Base-by-base conservation (phyloP, 371 early-diverging fungal species). In the Mortierella sp. region DNA sequence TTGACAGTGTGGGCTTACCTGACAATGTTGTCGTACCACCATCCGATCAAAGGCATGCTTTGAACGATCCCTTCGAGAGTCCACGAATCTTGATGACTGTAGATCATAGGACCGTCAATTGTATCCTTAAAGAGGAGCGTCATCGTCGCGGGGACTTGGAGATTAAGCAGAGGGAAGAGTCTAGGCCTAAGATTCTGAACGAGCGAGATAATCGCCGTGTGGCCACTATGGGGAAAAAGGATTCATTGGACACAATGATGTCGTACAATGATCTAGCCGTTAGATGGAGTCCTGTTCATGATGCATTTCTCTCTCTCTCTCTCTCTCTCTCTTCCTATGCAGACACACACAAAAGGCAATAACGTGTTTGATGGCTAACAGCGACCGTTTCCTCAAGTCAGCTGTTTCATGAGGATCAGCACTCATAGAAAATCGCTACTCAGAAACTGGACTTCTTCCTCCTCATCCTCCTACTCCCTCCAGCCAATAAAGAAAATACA, bases 11-110 rank as follows among this genome's bases (percentile, higher is more conserved):
- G n/a, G 25, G 84, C 70, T 19, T 86, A 82, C 63, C 90, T 85
- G 1, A 87, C 83, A 43, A 90, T 84, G 62, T 88, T 83, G 60
- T 90, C 87, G 72, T 90, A 90, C 89, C 90, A 90, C 82, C 87
- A 90, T 7, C 86, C 88, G 37, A 90, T 72, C 15, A 89, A 74
- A 45, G 90, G 90, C 69, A 89, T 83, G 57, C 88, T 87, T 67
- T 88, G 86, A 25, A 89, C 83, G 43, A 90, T 63, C 25, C 89
- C 90, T 74, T 88, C 90, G 26, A 89, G 63, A 7, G 88, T 88
- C 90, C 90, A 89, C 16, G 85, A 87, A 47, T 89, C 90, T 64
- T 89, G 88, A 62, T 89, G 88, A 57, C 80, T 72, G 57, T 86
- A 87, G 51, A 89, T 87, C 63, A 86, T 68, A n/a, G 82, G 60